Conservation (phyloP, 352 stramenopile species). For the Globisporangium lucens region DNA sequence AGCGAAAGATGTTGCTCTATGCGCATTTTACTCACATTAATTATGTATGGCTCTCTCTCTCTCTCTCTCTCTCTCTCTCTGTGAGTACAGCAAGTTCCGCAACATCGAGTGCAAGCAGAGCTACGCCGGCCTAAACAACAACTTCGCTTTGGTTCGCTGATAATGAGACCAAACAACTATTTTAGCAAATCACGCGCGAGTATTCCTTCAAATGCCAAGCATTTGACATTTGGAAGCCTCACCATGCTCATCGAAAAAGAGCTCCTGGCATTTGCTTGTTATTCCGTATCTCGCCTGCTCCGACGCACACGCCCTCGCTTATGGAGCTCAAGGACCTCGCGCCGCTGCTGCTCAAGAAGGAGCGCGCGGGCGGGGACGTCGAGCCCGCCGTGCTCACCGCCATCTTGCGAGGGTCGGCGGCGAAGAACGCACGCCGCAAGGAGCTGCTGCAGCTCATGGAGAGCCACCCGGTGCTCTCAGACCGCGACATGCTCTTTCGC, state of each 20-base stretch:
- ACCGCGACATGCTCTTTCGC: conserved; percentile 40
- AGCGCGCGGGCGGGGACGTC: conserved; percentile 21
- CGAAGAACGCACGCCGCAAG: conserved; percentile 15
- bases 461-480: conserved; percentile 38
- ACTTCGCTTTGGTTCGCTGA: background rate
- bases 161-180: background rate
- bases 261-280: background rate
- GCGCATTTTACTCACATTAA: too few species aligned
- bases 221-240: background rate
- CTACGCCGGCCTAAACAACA: too few species aligned
- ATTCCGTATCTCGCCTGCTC: background rate
- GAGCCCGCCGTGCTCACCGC: conserved; percentile 7
- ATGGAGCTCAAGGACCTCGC: conserved; percentile 23
- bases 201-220: background rate
- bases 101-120: too few species aligned
- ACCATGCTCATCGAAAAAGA: background rate
- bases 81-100: too few species aligned
- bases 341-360: conserved; percentile 20
- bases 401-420: conserved; percentile 15
- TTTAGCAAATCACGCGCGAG: background rate
- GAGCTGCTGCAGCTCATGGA: conserved; percentile 16
- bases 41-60: too few species aligned
- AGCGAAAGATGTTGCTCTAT: too few species aligned
- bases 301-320: too few species aligned
- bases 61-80: too few species aligned